A percentile compares a stretch with the other conserved stretches of the same genome.
These are phyloP conservation scores for Graphilbum sp. DNA, from an alignment of 2,329 filamentous ascomycete genomes.

Conservation along the genomic window DNA sequence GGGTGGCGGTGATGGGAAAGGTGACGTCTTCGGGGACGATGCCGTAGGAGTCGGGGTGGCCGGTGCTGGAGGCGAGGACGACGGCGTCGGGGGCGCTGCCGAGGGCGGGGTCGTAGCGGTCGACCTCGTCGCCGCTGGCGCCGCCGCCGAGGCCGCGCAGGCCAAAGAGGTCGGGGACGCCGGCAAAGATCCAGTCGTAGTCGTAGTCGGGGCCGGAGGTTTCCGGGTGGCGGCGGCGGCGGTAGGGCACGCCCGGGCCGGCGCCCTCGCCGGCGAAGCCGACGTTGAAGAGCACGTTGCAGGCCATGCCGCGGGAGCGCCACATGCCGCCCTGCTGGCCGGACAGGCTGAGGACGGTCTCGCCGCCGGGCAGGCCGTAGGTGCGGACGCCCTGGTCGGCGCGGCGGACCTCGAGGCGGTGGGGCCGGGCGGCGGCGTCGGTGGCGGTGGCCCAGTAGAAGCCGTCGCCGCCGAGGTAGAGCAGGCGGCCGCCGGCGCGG, in stretches of 20 bases:
- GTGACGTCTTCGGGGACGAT: constrained; percentile 10
- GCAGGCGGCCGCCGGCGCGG: constrained; percentile 16
- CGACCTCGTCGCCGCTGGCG: constrained; percentile 20
- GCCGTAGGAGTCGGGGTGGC: constrained; percentile 11
- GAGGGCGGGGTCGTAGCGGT: constrained; percentile 15
- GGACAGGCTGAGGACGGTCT: constrained; percentile 14
- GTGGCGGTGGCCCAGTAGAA: constrained; percentile 17
- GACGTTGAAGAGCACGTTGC: constrained; percentile 17
- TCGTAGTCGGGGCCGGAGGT: constrained; percentile 1
- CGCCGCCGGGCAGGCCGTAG: constrained; percentile 14
- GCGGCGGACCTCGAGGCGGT: constrained; percentile 19
- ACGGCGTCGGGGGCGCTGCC: constrained; percentile 15
- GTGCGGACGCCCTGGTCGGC: constrained; percentile 17
- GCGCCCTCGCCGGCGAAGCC: constrained; percentile 15
- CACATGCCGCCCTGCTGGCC: constrained; percentile 17
- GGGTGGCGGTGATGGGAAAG: constrained; percentile 11
- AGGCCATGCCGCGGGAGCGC: constrained; percentile 15
- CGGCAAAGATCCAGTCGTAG: constrained; percentile 7
- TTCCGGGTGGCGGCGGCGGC: constrained; percentile 7
- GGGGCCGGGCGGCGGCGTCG: constrained; percentile 10
- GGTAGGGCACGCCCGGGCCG: constrained; percentile 12
- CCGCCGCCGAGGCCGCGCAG: constrained; percentile 16
- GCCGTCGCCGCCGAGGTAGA: constrained; percentile 21
- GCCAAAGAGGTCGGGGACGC: constrained; percentile 8
- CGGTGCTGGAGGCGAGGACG: constrained; percentile 13